Base-by-base conservation (phyloP, 1,284 basidiomycete genomes). In the Athelia sp. region DNA sequence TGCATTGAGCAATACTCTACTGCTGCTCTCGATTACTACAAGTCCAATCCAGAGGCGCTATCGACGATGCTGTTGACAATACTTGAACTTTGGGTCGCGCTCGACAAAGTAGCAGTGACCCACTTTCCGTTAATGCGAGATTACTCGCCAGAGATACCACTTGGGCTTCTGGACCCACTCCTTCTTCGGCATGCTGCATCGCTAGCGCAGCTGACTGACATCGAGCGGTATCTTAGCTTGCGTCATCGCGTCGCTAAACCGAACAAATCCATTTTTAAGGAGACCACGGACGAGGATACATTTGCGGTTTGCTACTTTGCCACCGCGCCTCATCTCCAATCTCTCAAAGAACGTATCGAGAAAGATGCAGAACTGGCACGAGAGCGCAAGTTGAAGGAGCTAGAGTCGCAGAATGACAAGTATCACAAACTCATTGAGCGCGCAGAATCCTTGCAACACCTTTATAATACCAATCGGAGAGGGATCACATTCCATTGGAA, bases 121-220 rank as follows among this genome's bases (percentile, higher is more conserved):
- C 58, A 63, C 2, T 62, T 61, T 40, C 68, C 69, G 0, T 56
- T 78, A 1, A 59, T 80, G 0, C 40, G 32, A 0, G 56, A 71
- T 3, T 80, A 73, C 48, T 70, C 73, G 2, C 77, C 76, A 0
- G 78, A 77, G 51, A 56, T 81, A 0, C 60, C 69, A 0, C 24
- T 48, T 1, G 34, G 35, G 1, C 55, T 77, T 13, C 53, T 78
- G 15, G 61, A 73, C 13, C 49, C 61, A 0, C 58, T 79, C 8
- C 56, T 80, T 1, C 56, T 80, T 11, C 65, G 63, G 9, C 63
- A 62, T 35, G 49, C 54, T 0, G 36, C 48, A 0, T 52, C 56
- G 14, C 53, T 76, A 9, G 42, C 50, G 10, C 61, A 67, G 9
- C 55, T 73, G 15, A 29, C 36, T 6, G 14, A 9, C 1, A 54